phyloP scores from a whole-genome alignment of 2,329 filamentous ascomycete genomes.

The Monilinia aucupariae region DNA sequence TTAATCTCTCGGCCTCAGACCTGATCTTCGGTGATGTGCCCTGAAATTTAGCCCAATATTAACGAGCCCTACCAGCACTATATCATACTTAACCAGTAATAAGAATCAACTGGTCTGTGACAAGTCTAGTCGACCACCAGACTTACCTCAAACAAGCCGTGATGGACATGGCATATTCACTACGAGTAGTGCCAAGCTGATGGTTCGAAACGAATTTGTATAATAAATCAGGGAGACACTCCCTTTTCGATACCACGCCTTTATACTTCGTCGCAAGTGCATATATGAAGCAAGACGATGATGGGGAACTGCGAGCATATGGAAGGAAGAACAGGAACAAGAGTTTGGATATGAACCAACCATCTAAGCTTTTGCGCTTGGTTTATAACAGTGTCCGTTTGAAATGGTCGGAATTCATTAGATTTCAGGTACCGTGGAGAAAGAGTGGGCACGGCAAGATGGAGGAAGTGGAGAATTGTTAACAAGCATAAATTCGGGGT shows the following conservation, averaged over 20 bases:
- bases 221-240: background rate
- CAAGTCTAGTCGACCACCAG: background rate
- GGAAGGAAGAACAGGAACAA: background rate
- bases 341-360: background rate
- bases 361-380: background rate
- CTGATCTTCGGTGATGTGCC: background rate
- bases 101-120: background rate
- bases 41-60: background rate
- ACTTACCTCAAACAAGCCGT: background rate
- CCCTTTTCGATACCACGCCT: conserved; percentile 5
- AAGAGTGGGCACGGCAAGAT: background rate
- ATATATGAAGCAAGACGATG: background rate
- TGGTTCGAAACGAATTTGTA: conserved; percentile 17
- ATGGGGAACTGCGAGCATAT: background rate
- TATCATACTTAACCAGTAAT: background rate
- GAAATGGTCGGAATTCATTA: background rate
- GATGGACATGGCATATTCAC: conserved; percentile 4
- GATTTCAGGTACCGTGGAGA: background rate
- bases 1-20: background rate
- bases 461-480: background rate
- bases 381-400: background rate
- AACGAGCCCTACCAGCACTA: background rate
- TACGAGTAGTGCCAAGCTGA: conserved; percentile 16
- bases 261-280: background rate
- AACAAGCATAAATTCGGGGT: background rate